Evolutionary conservation across 2,329 filamentous ascomycete species (phyloP).

Genomic region (Drechslerella stenobrocha): DNA sequence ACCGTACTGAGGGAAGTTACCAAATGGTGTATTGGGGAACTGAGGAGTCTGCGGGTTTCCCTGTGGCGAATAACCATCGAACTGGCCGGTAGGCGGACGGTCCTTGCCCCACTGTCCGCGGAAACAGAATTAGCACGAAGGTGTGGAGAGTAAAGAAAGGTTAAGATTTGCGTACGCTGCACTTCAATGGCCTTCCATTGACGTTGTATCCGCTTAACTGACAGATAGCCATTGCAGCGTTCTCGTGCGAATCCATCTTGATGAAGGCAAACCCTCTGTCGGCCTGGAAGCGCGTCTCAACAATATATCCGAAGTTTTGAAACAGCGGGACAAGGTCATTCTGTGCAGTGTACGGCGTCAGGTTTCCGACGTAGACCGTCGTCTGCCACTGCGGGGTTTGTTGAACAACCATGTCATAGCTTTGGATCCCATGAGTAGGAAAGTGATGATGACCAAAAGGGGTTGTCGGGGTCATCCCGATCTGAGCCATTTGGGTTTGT

Average conservation of each 20-base stretch:
- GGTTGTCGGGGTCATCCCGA: slow-evolving; percentile 97
- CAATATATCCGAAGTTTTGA: slow-evolving; percentile 97
- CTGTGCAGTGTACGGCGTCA: slow-evolving; percentile 96
- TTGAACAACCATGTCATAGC: slow-evolving; percentile 93
- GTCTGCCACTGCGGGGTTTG: slow-evolving; percentile 99
- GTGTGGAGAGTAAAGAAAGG: slow-evolving; percentile 1
- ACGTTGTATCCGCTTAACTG: slow-evolving; percentile 98
- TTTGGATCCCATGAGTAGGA: slow-evolving; percentile 92
- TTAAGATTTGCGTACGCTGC: slow-evolving; percentile 75
- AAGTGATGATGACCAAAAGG: slow-evolving; percentile 97
- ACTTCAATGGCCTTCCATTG: slow-evolving; percentile 94
- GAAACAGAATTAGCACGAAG: slow-evolving; percentile 50
- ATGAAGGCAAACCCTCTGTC: slow-evolving; percentile 98
- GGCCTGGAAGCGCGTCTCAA: slow-evolving; percentile 96
- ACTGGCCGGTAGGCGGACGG: slow-evolving; percentile 81
- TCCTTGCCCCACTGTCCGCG: slow-evolving; percentile 96
- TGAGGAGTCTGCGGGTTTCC: slow-evolving; percentile 73
- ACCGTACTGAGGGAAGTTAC: slow-evolving; percentile 92
- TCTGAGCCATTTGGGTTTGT: slow-evolving; percentile 93
- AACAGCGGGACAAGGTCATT: slow-evolving; percentile 97
- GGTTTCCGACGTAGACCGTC: slow-evolving; percentile 94
- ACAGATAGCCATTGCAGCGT: slow-evolving; percentile 97
- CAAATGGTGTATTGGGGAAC: slow-evolving; percentile 73
- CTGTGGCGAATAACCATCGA: slow-evolving; percentile 77
- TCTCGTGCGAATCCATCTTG: slow-evolving; percentile 99